Percentiles rank a stretch among this genome's conserved stretches.
Conservation (phyloP, 2,329 filamentous ascomycete genomes). For the Orbilia oligospora region DNA sequence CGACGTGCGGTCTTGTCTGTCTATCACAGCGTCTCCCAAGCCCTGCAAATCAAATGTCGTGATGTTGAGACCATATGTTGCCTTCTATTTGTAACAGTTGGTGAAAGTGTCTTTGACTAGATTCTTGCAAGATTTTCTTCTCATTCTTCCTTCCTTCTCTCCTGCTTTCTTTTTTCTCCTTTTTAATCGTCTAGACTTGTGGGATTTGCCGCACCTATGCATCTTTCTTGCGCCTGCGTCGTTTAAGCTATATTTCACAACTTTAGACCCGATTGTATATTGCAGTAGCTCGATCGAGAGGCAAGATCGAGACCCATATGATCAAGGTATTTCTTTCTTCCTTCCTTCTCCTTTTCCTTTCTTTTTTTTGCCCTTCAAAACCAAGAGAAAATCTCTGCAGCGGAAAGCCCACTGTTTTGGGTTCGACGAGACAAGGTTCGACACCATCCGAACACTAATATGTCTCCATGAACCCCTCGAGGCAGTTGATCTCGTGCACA, state of each 20-base stretch:
- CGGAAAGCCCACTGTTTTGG: conserved; percentile 1
- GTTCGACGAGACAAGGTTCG: neutral
- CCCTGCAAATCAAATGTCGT: conserved; percentile 34
- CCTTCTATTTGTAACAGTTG: conserved; percentile 1
- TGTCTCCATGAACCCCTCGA: neutral
- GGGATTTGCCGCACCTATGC: conserved; percentile 9
- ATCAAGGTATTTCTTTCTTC: neutral
- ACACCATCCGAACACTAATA: neutral
- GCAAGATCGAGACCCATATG: conserved; percentile 18
- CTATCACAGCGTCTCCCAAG: conserved; percentile 22
- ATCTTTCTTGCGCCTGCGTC: conserved; percentile 1
- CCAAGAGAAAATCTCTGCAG: neutral
- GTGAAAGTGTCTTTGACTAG: neutral
- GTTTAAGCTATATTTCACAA: neutral
- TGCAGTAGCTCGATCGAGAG: conserved; percentile 15
- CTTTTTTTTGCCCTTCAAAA: neutral
- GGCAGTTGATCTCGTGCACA: conserved; percentile 33
- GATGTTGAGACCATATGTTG: conserved; percentile 38
- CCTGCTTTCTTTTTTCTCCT: no score
- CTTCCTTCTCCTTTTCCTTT: conserved; percentile 4
- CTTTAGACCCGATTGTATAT: conserved; percentile 3
- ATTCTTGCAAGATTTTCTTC: neutral
- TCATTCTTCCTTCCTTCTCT: neutral
- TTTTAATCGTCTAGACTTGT: neutral
- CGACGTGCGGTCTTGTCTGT: conserved; percentile 41